Conservation (phyloP, 495 filamentous ascomycete species). For the Penicillium samsonianum region DNA sequence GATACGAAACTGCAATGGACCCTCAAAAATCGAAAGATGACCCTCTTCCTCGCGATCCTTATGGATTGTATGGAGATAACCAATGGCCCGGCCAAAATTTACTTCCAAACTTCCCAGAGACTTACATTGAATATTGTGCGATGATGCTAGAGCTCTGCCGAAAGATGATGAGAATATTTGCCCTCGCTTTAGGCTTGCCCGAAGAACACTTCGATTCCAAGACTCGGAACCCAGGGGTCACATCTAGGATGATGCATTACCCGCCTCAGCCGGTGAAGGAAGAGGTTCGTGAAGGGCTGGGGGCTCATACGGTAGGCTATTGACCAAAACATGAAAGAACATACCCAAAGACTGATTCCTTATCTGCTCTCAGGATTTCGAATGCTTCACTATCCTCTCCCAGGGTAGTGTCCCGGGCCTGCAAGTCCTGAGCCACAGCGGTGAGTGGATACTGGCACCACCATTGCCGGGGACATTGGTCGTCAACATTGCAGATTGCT, state of each 20-base stretch:
- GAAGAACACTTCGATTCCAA: constrained; percentile 48
- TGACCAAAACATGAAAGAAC: not conserved
- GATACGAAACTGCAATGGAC: constrained; percentile 40
- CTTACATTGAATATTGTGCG: constrained; percentile 30
- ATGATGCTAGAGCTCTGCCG: constrained; percentile 34
- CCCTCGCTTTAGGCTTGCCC: constrained; percentile 43
- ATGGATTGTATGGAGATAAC: constrained; percentile 31
- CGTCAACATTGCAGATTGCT: constrained; percentile 1
- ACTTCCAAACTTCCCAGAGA: constrained; percentile 21
- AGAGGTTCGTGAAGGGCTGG: constrained; percentile 44
- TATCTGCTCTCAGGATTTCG: not conserved
- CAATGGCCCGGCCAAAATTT: constrained; percentile 29
- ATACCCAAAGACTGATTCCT: not conserved
- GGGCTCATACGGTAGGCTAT: constrained; percentile 42
- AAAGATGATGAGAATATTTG: constrained; percentile 45
- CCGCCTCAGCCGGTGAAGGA: constrained; percentile 36
- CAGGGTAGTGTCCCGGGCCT: not conserved
- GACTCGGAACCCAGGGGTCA: constrained; percentile 44
- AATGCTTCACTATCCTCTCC: constrained; percentile 1
- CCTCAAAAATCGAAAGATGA: constrained; percentile 22
- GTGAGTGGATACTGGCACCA: not conserved
- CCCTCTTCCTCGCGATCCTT: constrained; percentile 21
- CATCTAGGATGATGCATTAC: constrained; percentile 48
- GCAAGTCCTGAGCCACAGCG: not conserved
- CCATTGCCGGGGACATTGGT: not conserved